These are phyloP conservation scores for Paraphoma chrysanthemicola DNA, from an alignment of 2,329 filamentous ascomycete genomes.

Conservation along the genomic window DNA sequence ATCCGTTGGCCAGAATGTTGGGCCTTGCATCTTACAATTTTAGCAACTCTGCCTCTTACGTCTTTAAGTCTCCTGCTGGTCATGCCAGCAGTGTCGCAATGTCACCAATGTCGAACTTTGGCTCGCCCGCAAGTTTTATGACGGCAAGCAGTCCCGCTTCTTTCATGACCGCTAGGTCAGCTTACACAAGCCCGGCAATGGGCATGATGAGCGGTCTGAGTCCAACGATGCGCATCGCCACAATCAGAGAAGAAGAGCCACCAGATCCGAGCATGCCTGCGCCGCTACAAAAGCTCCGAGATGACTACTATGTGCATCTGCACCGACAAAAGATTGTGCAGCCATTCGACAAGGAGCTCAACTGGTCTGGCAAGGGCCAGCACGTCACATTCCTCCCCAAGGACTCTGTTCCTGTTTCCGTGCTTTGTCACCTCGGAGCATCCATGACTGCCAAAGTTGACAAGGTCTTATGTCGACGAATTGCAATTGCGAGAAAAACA, in stretches of 20 bases:
- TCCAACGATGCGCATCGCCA: neutral
- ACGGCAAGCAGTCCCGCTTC: constrained; percentile 3
- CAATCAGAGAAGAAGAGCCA: constrained; percentile 2
- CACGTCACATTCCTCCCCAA: constrained; percentile 18
- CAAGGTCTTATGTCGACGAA: constrained; percentile 13
- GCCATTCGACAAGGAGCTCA: constrained; percentile 16
- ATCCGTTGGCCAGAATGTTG: no score
- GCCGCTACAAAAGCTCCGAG: neutral
- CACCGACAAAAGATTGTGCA: neutral
- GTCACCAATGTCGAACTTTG: no score
- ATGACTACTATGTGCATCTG: neutral
- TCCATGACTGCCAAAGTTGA: constrained; percentile 17
- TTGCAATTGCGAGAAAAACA: constrained; percentile 13
- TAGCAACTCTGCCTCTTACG: no score
- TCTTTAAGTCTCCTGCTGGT: no score
- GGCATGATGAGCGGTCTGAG: neutral
- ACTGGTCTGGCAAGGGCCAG: constrained; percentile 33
- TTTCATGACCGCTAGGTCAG: constrained; percentile 4
- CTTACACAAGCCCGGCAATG: neutral
- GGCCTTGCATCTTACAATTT: no score
- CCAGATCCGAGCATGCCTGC: neutral
- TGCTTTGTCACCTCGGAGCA: constrained; percentile 6
- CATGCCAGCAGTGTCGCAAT: no score
- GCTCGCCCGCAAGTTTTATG: constrained; percentile 1
- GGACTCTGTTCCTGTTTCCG: constrained; percentile 13